Base-by-base conservation (phyloP, 2,329 filamentous ascomycete genomes). In the Scedosporium boydii region DNA sequence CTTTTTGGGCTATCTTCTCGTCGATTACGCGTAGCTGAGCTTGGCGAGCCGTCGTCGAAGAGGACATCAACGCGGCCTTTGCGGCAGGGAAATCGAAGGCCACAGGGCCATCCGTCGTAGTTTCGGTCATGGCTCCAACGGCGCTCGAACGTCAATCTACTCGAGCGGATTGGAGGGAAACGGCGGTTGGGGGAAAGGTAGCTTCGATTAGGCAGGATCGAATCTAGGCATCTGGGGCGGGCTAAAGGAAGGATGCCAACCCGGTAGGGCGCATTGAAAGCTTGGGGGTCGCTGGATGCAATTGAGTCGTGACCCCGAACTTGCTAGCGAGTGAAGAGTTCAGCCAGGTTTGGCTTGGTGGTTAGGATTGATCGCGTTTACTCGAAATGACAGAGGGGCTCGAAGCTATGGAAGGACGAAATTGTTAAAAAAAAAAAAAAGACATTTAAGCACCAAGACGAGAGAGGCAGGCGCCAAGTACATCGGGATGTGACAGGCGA, bases 1-100 rank as follows among this genome's bases (percentile, higher is more conserved):
- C 76, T 71, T 82, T 79, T 60, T 80, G 78, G 62, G 72, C 73
- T 64, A 88, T 73, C 67, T 77, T 79, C 64, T 87, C 85, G 66
- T 86, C 80, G 55, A 89, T 74, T 46, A 70, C 68, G 64, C 80
- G 80, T 64, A 89, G 73, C 68, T 82, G 79, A 60, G 78, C 71
- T 66, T 83, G 81, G 58, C 87, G 81, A 21, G 74, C 68, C 41
- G 76, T 74, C 14, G 86, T 88, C 6, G 87, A 89, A 57, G 87
- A 87, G 51, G 85, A 87, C 60, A 79, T 77, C 64, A 89, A 74
- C 60, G 80, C 81, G 58, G 76, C 73, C 68, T 77, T 80, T 61
- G 76, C 76, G 64, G 77, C 74, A 61, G 73, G 72, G 67, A 84
- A 73, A 73, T 87, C 81, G 66, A 86, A 72, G 67, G 70, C 70